Conservation (phyloP, 768 basidiomycete genomes). For the Boletus tomentosulus region DNA sequence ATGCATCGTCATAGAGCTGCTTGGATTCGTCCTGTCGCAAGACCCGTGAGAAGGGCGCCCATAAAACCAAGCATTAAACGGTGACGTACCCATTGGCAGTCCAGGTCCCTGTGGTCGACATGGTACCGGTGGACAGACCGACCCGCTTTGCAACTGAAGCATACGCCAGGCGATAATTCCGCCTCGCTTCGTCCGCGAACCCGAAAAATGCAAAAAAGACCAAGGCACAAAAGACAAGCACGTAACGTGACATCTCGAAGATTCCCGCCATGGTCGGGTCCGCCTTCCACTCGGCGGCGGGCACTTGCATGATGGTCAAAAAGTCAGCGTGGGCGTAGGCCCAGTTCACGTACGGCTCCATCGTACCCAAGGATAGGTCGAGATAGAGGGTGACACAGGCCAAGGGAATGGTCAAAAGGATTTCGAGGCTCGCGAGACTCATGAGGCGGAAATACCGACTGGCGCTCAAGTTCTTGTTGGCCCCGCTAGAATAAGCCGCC, state of each 20-base stretch:
- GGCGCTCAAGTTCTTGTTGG: constrained; percentile 41
- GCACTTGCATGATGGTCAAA: constrained; percentile 35
- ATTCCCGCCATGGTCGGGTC: constrained; percentile 10
- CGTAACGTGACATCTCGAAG: constrained; percentile 46
- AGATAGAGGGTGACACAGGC: not conserved
- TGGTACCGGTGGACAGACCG: constrained; percentile 28
- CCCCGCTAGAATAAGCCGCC: constrained; percentile 37
- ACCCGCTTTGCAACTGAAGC: constrained; percentile 34
- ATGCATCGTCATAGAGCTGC: constrained; percentile 32
- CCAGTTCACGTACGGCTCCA: constrained; percentile 43
- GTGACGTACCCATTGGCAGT: constrained; percentile 25
- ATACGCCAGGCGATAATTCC: constrained; percentile 46
- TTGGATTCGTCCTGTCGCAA: constrained; percentile 19
- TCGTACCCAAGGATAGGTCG: constrained; percentile 8
- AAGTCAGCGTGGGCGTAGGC: constrained; percentile 41
- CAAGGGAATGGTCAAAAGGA: constrained; percentile 36
- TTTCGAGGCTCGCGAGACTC: constrained; percentile 45
- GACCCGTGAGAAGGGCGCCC: not conserved
- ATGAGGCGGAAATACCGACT: constrained; percentile 62
- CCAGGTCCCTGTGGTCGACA: constrained; percentile 23
- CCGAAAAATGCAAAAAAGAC: constrained; percentile 70
- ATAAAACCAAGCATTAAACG: not conserved
- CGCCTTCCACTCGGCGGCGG: constrained; percentile 41
- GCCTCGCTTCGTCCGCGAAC: constrained; percentile 61
- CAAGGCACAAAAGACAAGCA: constrained; percentile 46